These are phyloP conservation scores for Penicillium sp. DNA, from an alignment of 2,329 filamentous ascomycete species.

Conservation along the genomic window DNA sequence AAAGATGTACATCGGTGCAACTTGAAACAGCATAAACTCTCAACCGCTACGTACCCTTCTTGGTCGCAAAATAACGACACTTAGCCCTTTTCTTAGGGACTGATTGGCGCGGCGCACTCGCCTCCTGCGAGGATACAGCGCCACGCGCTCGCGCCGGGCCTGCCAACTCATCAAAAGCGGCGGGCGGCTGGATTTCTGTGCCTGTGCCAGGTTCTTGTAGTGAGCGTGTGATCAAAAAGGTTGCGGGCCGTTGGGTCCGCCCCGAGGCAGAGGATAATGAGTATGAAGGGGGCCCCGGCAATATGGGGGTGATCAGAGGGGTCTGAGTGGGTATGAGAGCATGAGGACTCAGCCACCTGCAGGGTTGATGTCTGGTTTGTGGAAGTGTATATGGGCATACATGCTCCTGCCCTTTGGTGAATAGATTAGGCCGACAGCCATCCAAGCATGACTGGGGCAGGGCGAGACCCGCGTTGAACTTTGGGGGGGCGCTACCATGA, in stretches of 20 bases:
- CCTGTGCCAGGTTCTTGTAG: slow-evolving; percentile 33
- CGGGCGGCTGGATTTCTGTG: slow-evolving; percentile 25
- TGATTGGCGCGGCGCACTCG: slow-evolving; percentile 26
- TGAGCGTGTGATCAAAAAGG: slow-evolving; percentile 45
- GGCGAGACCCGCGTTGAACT: background rate
- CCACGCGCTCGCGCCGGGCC: slow-evolving; percentile 36
- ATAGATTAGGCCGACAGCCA: background rate
- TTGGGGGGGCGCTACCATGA: background rate
- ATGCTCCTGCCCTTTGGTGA: background rate
- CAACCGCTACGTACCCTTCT: slow-evolving; percentile 33
- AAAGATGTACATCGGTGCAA: background rate
- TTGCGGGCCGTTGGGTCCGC: slow-evolving; percentile 33
- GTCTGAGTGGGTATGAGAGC: slow-evolving; percentile 10
- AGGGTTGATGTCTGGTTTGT: slow-evolving; percentile 22
- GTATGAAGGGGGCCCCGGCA: background rate
- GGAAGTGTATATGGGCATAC: background rate
- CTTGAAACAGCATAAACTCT: slow-evolving; percentile 20
- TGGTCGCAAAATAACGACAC: slow-evolving; percentile 36
- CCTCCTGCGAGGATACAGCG: slow-evolving; percentile 25
- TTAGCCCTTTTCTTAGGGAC: slow-evolving; percentile 26
- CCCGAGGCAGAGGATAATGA: background rate
- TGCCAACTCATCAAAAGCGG: slow-evolving; percentile 40
- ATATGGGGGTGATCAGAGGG: slow-evolving; percentile 1
- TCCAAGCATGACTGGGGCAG: background rate
- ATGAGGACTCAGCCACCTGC: slow-evolving; percentile 10